A percentile compares a stretch with the other conserved stretches of the same genome.
Evolutionary conservation across 2,329 filamentous ascomycete genomes (phyloP).

Genomic region (Curvularia spicifera): DNA sequence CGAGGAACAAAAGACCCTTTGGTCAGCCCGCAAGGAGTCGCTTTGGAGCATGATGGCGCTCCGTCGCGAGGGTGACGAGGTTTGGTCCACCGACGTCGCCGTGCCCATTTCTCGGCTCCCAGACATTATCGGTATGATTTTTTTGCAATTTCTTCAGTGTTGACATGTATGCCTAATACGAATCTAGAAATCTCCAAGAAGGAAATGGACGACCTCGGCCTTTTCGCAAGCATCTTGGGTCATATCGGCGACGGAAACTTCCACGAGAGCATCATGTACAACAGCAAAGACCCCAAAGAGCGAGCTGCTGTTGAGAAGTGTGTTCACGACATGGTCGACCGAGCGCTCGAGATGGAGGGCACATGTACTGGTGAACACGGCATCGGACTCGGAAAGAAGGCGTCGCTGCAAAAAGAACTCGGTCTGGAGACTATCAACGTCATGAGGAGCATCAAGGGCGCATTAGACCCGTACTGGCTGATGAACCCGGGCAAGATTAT

Average conservation of each 20-base stretch:
- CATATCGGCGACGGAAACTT: constrained; percentile 96
- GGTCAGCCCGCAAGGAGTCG: constrained; percentile 66
- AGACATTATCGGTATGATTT: constrained; percentile 63
- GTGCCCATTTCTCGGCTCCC: constrained; percentile 66
- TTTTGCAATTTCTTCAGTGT: neutral
- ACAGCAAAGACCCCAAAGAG: constrained; percentile 71
- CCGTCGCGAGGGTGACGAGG: constrained; percentile 61
- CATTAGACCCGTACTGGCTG: constrained; percentile 84
- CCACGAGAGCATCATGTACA: constrained; percentile 90
- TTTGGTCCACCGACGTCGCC: constrained; percentile 68
- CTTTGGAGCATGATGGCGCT: constrained; percentile 67
- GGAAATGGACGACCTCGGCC: constrained; percentile 82
- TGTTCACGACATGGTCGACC: constrained; percentile 87
- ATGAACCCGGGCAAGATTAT: constrained; percentile 95
- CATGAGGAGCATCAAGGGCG: constrained; percentile 83
- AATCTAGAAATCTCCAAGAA: constrained; percentile 80
- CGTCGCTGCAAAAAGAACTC: constrained; percentile 77
- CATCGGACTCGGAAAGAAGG: constrained; percentile 85
- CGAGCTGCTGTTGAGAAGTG: constrained; percentile 77
- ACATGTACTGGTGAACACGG: constrained; percentile 91
- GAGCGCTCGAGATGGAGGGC: constrained; percentile 92
- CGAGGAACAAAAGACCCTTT: constrained; percentile 62
- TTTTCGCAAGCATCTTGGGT: constrained; percentile 87
- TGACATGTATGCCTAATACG: constrained; percentile 17
- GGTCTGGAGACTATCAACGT: constrained; percentile 80